phyloP scores from a whole-genome alignment of 768 basidiomycete species.

The Hydnomerulius pinastri region DNA sequence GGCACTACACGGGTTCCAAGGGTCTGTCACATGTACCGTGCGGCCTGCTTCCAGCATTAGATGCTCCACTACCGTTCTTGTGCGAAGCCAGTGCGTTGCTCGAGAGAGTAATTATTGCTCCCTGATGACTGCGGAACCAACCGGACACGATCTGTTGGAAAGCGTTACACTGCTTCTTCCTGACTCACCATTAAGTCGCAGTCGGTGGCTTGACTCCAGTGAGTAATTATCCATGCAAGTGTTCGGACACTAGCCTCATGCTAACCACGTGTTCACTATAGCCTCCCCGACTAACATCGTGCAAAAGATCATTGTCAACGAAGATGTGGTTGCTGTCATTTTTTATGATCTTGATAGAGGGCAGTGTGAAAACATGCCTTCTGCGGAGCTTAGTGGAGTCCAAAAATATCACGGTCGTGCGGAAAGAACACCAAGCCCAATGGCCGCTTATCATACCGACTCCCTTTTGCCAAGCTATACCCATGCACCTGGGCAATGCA shows the following conservation, averaged over 20 bases:
- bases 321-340: conserved; percentile 60
- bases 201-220: conserved; percentile 73
- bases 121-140: conserved; percentile 44
- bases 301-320: conserved; percentile 71
- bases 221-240: conserved; percentile 33
- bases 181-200: conserved; percentile 64
- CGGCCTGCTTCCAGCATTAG: conserved; percentile 57
- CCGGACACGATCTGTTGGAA: conserved; percentile 46
- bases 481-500: conserved; percentile 35
- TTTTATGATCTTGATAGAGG: conserved; percentile 70
- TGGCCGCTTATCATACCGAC: conserved; percentile 31
- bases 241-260: conserved; percentile 20
- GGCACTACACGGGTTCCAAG: conserved; percentile 65
- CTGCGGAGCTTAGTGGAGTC: conserved; percentile 60
- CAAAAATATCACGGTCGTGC: conserved; percentile 39
- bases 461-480: conserved; percentile 32
- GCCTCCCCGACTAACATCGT: conserved; percentile 58
- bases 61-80: conserved; percentile 63
- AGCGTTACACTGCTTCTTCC: conserved; percentile 60
- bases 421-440: conserved; percentile 30
- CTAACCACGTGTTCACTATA: conserved; percentile 36
- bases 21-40: conserved; percentile 52
- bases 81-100: conserved; percentile 49
- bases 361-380: conserved; percentile 50
- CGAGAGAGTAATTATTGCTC: conserved; percentile 50